Percentiles rank a stretch among this genome's conserved stretches.
Evolutionary conservation across 176 grass and related monocot genomes (phyloP).

Genomic region (Cenchrus purpureus): DNA sequence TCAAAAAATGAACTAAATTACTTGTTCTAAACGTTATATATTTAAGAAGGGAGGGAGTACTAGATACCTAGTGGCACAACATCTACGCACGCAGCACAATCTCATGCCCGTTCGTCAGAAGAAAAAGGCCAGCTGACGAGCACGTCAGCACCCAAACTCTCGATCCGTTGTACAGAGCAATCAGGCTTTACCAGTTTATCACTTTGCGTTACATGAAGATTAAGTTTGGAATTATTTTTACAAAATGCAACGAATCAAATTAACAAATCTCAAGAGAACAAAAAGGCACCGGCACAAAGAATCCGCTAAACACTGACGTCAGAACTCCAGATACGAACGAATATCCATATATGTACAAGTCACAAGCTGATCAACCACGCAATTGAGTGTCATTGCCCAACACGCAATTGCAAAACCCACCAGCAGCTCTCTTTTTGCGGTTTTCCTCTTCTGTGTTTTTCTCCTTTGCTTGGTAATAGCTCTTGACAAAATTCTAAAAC

Average conservation of each 20-base stretch:
- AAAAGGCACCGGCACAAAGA: constrained; percentile 33
- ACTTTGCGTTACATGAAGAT: background rate
- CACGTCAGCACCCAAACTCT: background rate
- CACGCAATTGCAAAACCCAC: background rate
- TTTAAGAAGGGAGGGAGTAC: no score
- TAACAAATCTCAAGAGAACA: constrained; percentile 11
- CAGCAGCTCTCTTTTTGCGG: background rate
- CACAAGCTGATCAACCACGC: background rate
- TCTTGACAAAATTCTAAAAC: background rate
- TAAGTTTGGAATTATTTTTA: constrained; percentile 19
- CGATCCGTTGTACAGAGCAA: background rate
- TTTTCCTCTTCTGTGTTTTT: background rate
- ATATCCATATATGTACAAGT: constrained; percentile 30
- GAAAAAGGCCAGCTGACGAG: background rate
- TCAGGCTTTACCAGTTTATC: background rate
- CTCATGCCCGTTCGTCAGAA: background rate
- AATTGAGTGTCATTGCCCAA: background rate
- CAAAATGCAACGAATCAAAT: constrained; percentile 34
- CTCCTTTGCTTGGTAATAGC: background rate
- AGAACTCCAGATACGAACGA: background rate
- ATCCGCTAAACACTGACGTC: constrained; percentile 33
- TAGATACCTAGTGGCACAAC: no score
- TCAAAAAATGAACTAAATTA: no score
- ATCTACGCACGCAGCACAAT: background rate
- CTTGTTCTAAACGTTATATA: no score